Base-by-base conservation (phyloP, 345 rosid species). In the Brassica incana region DNA sequence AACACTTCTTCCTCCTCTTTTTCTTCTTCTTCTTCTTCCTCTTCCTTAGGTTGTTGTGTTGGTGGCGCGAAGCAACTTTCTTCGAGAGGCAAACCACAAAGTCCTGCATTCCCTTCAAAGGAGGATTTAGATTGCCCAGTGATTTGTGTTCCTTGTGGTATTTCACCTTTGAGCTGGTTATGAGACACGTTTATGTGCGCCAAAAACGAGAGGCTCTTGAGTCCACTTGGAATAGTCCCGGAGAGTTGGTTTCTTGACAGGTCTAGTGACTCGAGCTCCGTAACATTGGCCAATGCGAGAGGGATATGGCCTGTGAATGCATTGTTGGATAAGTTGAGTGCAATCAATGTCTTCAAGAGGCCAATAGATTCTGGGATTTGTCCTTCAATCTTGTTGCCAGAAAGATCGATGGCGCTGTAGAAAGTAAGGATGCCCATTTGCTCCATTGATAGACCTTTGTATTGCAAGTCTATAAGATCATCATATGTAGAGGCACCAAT, bases 21-120 rank as follows among this genome's bases (percentile, higher is more conserved):
- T 54, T 54, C 60, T 6, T 54, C 23, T 54, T 54, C 25, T 54
- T 5, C 38, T 2, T 35, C 56, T 0, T 73, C 16, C n/a, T 52
- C 71, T 0, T 74, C 5, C n/a, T 18, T 2, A 5, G n/a, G 20
- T 0, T 23, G 50, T 48, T 33, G 63, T 18, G 1, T 30, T 11
- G 70, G 48, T 48, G 77, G 32, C 1, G 7, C 1, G 0, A 10
- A 59, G 45, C 79, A 76, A 11, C 4, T 76, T 27, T 27, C 3
- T 0, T 67, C 0, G 0, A 67, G 32, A 67, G 67, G 79, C 58
- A 67, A 60, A 58, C 79, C 79, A 76, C 79, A 67, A n/a, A 58
- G 79, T 18, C 73, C 60, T 25, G 20, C 30, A 58, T 67, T 76
- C 32, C 60, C 67, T 38, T 76, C 66, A 27, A 76, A 76, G 8